These are phyloP conservation scores for Penicillium paxilli DNA, from an alignment of 495 filamentous ascomycete species.

Conservation along the genomic window DNA sequence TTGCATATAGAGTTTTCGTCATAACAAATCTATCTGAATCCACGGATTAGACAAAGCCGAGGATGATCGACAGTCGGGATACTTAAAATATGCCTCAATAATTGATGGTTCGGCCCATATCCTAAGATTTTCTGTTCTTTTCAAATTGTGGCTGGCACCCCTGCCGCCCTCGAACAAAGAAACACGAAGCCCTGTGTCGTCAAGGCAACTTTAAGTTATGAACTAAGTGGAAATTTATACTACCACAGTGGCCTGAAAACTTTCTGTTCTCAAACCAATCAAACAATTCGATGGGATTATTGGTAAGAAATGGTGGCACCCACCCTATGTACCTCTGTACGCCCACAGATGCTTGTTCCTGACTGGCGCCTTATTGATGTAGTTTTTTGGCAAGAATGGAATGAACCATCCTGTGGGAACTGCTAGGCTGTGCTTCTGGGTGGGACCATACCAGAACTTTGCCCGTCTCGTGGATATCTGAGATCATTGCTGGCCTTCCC, in stretches of 20 bases:
- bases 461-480: too few relatives aligned
- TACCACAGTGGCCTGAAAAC: not conserved
- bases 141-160: not conserved
- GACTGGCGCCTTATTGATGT: not conserved
- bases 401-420: not conserved
- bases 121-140: not conserved
- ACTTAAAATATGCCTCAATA: not conserved
- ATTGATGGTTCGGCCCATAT: not conserved
- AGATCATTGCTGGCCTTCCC: too few relatives aligned
- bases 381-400: not conserved
- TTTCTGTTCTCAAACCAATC: not conserved
- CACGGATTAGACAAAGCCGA: not conserved
- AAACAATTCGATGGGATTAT: not conserved
- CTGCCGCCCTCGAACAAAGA: not conserved
- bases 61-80: not conserved
- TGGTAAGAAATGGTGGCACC: not conserved
- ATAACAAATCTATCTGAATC: not conserved
- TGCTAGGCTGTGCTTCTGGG: not conserved
- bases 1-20: not conserved
- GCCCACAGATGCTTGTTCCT: not conserved
- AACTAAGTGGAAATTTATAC: not conserved
- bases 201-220: not conserved
- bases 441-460: not conserved
- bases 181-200: not conserved
- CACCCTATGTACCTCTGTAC: not conserved